These are phyloP conservation scores for Pichia norvegensis DNA, from an alignment of 1,139 yeast genomes.

Conservation along the genomic window DNA sequence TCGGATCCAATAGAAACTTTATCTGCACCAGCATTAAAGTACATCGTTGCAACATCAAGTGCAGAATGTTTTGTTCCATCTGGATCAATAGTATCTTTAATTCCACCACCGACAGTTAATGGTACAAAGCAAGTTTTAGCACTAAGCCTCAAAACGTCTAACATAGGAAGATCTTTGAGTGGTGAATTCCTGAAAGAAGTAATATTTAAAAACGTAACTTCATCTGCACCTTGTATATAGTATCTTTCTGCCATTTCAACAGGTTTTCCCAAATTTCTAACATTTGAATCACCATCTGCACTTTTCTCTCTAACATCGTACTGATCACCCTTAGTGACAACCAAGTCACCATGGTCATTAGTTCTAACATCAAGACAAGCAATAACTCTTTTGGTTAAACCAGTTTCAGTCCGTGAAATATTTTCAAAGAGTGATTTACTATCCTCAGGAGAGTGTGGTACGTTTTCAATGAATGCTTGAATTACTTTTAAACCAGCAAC, in stretches of 20 bases:
- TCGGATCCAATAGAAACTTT: constrained; percentile 97
- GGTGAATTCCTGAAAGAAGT: constrained; percentile 95
- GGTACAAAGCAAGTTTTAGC: constrained; percentile 94
- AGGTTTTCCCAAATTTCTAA: constrained; percentile 91
- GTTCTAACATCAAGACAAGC: constrained; percentile 97
- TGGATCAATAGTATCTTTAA: constrained; percentile 81
- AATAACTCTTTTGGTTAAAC: constrained; percentile 80
- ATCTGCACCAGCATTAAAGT: constrained; percentile 94
- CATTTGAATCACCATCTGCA: constrained; percentile 37
- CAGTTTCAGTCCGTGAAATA: constrained; percentile 42
- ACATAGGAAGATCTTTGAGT: constrained; percentile 85
- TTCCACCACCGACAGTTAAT: constrained; percentile 95
- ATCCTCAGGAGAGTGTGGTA: not conserved
- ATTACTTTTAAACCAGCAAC: constrained; percentile 75
- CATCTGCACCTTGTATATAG: constrained; percentile 93
- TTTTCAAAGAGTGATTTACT: not conserved
- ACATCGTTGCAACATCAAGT: constrained; percentile 78
- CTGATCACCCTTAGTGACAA: constrained; percentile 93
- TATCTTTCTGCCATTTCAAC: constrained; percentile 87
- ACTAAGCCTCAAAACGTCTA: constrained; percentile 72
- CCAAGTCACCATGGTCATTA: constrained; percentile 88
- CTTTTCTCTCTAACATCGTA: constrained; percentile 84
- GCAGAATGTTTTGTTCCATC: constrained; percentile 74
- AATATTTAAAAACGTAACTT: constrained; percentile 85
- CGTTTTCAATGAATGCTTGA: constrained; percentile 51